A percentile compares a stretch with the other conserved stretches of the same genome.
Evolutionary conservation across 73 alveolate species (phyloP).

Genomic region (Paraurostyla sp.): DNA sequence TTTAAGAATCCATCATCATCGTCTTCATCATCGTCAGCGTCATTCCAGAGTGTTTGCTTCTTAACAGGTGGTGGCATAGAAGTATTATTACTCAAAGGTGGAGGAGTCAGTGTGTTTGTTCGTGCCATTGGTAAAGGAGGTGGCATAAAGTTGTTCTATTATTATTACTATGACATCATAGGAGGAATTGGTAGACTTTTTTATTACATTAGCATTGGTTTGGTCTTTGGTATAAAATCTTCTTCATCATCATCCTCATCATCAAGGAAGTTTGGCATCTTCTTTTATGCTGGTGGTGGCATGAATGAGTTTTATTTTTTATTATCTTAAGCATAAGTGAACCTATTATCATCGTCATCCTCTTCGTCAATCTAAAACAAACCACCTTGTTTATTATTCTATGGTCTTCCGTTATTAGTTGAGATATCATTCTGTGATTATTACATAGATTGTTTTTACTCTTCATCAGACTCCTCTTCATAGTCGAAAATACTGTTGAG

Average conservation of each 20-base stretch:
- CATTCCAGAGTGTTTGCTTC: conserved; percentile 29
- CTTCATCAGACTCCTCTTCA: conserved; percentile 60
- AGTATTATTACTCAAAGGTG: too few species aligned
- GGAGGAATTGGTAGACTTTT: conserved; percentile 23
- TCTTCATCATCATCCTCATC: conserved; percentile 62
- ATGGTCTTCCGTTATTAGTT: not conserved
- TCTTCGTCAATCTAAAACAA: conserved; percentile 38
- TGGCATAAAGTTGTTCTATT: not conserved
- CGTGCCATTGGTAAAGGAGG: not conserved
- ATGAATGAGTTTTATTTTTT: not conserved
- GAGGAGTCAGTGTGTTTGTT: too few species aligned
- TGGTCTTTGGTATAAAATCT: conserved; percentile 27
- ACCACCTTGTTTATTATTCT: conserved; percentile 1
- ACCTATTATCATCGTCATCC: conserved; percentile 42
- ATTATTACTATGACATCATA: not conserved
- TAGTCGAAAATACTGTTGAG: conserved; percentile 45
- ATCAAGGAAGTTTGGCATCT: conserved; percentile 31
- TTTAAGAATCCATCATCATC: conserved; percentile 15
- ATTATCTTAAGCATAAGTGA: not conserved
- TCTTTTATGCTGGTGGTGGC: conserved; percentile 3
- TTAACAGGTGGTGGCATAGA: not conserved
- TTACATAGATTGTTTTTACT: not conserved
- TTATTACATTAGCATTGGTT: not conserved
- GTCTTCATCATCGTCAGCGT: conserved; percentile 35
- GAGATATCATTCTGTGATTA: not conserved